phyloP scores from a whole-genome alignment of 352 stramenopile genomes.

The Elongisporangium senticosum region DNA sequence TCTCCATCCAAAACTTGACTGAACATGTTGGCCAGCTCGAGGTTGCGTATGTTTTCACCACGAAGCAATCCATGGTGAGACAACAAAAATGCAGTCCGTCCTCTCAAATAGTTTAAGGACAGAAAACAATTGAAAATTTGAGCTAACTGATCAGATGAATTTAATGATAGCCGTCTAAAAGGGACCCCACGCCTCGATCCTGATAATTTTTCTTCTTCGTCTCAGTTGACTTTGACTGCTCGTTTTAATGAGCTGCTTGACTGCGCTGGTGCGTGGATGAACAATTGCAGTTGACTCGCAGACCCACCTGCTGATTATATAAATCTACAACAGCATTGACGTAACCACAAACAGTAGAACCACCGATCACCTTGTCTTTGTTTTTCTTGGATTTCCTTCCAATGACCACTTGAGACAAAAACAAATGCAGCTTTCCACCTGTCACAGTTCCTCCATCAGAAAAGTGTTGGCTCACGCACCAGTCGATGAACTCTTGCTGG shows the following conservation, averaged over 20 bases:
- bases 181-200: slow-evolving; percentile 6
- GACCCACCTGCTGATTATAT: slow-evolving; percentile 7
- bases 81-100: slow-evolving; percentile 2
- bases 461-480: not conserved
- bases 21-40: slow-evolving; percentile 1
- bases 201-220: slow-evolving; percentile 5
- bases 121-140: slow-evolving; percentile 1
- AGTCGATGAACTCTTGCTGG: slow-evolving; percentile 8
- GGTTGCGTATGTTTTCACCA: slow-evolving; percentile 4
- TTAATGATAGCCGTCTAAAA: not conserved
- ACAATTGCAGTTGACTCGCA: slow-evolving; percentile 5
- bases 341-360: slow-evolving; percentile 8
- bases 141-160: not conserved
- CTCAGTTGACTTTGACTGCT: slow-evolving; percentile 5
- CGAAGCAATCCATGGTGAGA: slow-evolving; percentile 9
- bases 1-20: no score
- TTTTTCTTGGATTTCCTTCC: slow-evolving; percentile 10
- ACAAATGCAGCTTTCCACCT: slow-evolving; percentile 6
- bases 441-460: not conserved
- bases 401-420: slow-evolving; percentile 4
- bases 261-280: slow-evolving; percentile 3
- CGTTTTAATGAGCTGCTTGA: slow-evolving; percentile 14
- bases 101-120: not conserved
- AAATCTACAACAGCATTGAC: slow-evolving; percentile 8
- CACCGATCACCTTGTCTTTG: slow-evolving; percentile 5